These are phyloP conservation scores for Straminergon stramineum DNA, from an alignment of 225 moss, liverwort and hornwort species.

Conservation along the genomic window DNA sequence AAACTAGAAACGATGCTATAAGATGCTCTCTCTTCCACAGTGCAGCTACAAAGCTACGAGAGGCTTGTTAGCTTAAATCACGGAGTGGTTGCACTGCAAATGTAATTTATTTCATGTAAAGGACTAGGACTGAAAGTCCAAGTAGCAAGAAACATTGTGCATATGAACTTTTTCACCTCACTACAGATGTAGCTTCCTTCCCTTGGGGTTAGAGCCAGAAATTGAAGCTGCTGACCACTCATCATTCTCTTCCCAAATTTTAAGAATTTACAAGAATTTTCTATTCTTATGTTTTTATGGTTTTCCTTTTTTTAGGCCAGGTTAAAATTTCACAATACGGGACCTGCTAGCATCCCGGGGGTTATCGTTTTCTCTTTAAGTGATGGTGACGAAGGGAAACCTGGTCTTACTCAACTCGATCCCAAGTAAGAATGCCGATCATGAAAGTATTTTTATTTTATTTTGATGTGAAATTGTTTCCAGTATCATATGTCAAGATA, in stretches of 20 bases:
- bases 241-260: background rate
- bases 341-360: constrained; percentile 49
- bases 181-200: background rate
- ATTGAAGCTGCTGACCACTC: background rate
- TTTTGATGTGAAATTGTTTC: background rate
- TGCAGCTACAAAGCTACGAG: background rate
- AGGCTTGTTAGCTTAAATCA: background rate
- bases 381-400: constrained; percentile 70
- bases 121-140: background rate
- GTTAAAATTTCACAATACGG: constrained; percentile 70
- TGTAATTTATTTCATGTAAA: background rate
- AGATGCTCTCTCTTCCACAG: background rate
- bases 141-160: background rate
- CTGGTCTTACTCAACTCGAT: constrained; percentile 75
- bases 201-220: background rate
- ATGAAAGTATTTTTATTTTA: background rate
- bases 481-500: background rate
- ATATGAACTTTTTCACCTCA: background rate
- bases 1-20: background rate
- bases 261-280: background rate
- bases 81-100: background rate
- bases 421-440: constrained; percentile 27
- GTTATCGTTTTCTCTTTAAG: constrained; percentile 53
- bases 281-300: background rate
- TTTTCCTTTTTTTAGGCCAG: constrained; percentile 37